A percentile compares a stretch with the other conserved stretches of the same genome.
Evolutionary conservation across 345 rosid genomes (phyloP).

Genomic region (Raphanus raphanistrum): DNA sequence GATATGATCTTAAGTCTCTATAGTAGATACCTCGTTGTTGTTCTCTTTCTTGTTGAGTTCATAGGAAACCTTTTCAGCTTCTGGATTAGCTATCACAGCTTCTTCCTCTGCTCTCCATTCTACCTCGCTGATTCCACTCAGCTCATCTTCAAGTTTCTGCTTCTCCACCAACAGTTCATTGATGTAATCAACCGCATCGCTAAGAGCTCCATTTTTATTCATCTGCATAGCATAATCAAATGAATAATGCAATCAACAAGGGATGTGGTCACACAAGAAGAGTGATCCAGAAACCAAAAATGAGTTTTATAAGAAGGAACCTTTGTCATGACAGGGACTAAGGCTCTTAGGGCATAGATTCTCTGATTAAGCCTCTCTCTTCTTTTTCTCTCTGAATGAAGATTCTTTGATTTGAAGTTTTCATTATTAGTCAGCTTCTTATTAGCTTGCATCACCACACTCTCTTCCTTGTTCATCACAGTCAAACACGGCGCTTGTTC

Average conservation of each 20-base stretch:
- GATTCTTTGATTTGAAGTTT: slow-evolving; percentile 65
- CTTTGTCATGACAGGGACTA: slow-evolving; percentile 84
- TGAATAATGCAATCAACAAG: background rate
- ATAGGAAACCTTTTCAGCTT: slow-evolving; percentile 18
- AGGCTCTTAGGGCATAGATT: slow-evolving; percentile 54
- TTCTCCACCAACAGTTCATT: slow-evolving; percentile 50
- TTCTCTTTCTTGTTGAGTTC: slow-evolving; percentile 16
- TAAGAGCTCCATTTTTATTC: slow-evolving; percentile 63
- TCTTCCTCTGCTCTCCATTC: slow-evolving; percentile 30
- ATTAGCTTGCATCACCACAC: background rate
- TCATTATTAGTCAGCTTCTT: slow-evolving; percentile 36
- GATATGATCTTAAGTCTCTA: slow-evolving; percentile 1
- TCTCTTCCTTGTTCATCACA: slow-evolving; percentile 21
- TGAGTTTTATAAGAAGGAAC: slow-evolving; percentile 14
- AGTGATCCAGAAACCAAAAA: background rate
- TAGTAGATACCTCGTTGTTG: slow-evolving; percentile 11
- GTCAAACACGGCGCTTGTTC: slow-evolving; percentile 10
- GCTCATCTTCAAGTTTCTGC: slow-evolving; percentile 61
- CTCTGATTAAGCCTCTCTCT: slow-evolving; percentile 61
- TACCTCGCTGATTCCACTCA: slow-evolving; percentile 49
- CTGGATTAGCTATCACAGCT: slow-evolving; percentile 20
- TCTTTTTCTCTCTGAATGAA: slow-evolving; percentile 75
- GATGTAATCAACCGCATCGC: slow-evolving; percentile 82
- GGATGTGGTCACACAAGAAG: background rate
- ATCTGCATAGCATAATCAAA: slow-evolving; percentile 47